Evolutionary conservation across 352 stramenopile genomes (phyloP), one percentile per base, ranked within the genome.

Genomic region (Thraustotheca clavata): DNA sequence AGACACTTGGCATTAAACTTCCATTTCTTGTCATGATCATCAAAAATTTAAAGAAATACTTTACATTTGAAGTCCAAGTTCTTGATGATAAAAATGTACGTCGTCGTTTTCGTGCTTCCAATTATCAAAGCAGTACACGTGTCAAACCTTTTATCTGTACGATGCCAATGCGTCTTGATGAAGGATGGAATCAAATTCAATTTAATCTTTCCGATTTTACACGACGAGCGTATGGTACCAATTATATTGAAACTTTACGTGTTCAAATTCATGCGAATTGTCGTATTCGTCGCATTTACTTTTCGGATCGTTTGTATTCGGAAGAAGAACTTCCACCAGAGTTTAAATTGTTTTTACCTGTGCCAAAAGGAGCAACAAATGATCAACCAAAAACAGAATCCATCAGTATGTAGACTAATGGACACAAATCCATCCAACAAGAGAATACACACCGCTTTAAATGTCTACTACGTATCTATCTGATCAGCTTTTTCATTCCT

Each of bases 41-140:
- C 66, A 99, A 99, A 79, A 98, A 99, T 76, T 72, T 98, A 39
- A 98, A 98, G 63, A 99, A 98, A 79, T 98, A 99, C 76, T 99
- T 99, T 71, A 98, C 95, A 32, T 99, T 99, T 69, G 95, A 99
- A 75, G 95, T 99, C 26, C 92, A 98, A 78, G 94, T 99, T 49
- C 82, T 98, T 20, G 95, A 99, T 71, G 95, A 99, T 78, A 98
- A 99, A 83, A 98, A 98, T 68, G 93, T 99, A 48, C 89, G 91
- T 36, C 88, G 94, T 66, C 80, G 95, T 61, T 99, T 99, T 76
- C 84, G 95, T 43, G 95, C 95, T 36, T 98, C 89, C 62, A 99
- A 98, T 73, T 99, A 98, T 74, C 93, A 98, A 77, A 97, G 87
- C 67, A 98, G 90, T 35, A 98, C 95, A 54, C 77, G 95, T 54